Conservation (phyloP, 1,139 yeast genomes). For the Magnusiomyces tetraspermus region DNA sequence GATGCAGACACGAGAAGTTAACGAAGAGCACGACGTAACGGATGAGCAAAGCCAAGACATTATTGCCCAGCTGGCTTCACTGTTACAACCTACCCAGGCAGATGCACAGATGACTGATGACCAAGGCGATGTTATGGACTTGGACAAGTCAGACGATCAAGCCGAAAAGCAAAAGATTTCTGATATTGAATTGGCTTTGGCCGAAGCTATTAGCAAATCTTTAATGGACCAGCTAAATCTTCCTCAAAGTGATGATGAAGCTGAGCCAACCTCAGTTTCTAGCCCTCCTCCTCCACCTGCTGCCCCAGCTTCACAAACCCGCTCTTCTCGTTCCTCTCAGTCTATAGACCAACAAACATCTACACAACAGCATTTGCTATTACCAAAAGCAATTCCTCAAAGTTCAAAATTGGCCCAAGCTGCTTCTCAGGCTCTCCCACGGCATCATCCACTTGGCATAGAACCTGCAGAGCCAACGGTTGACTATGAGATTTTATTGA, state of each 20-base stretch:
- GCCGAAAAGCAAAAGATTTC: background rate
- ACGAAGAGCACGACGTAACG: background rate
- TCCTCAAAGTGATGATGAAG: constrained; percentile 1
- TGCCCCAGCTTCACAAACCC: background rate
- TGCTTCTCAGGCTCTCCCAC: background rate
- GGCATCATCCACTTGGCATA: background rate
- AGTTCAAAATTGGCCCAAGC: background rate
- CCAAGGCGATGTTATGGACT: background rate
- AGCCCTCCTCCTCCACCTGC: background rate
- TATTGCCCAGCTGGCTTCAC: constrained; percentile 13
- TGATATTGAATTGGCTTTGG: constrained; percentile 3
- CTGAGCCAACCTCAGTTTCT: background rate
- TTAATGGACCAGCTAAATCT: constrained; percentile 8
- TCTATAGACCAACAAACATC: background rate
- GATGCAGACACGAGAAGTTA: too few relatives aligned
- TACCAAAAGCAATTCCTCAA: background rate
- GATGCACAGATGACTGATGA: constrained; percentile 6
- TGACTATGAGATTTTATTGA: background rate
- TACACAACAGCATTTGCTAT: background rate
- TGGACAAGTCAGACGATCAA: background rate
- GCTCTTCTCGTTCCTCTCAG: background rate
- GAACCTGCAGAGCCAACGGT: background rate
- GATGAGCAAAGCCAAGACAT: constrained; percentile 11
- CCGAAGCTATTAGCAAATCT: constrained; percentile 6
- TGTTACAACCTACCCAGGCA: constrained; percentile 10